Evolutionary conservation across 2,329 filamentous ascomycete species (phyloP).

Genomic region (Fusarium compactum): DNA sequence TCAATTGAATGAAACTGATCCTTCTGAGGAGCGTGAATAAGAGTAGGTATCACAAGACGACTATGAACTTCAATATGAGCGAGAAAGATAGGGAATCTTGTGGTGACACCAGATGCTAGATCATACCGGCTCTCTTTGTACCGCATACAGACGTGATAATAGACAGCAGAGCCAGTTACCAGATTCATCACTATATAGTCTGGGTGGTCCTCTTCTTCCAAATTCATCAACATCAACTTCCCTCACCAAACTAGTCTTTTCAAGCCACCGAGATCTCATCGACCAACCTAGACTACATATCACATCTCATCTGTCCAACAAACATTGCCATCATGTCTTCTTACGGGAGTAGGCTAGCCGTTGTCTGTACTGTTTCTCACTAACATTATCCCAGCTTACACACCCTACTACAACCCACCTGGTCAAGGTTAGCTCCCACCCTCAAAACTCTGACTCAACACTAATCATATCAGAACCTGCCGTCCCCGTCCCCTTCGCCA

Average conservation of each 20-base stretch:
- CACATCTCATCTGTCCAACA: not conserved
- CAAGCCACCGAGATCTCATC: too few species aligned
- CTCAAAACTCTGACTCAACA: rapidly evolving
- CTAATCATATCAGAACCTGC: not conserved
- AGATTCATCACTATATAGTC: not conserved
- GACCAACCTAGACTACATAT: not conserved
- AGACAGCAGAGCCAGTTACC: rapidly evolving
- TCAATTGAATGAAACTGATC: too few species aligned
- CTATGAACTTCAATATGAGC: too few species aligned
- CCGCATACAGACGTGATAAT: rapidly evolving
- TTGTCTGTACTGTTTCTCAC: not conserved
- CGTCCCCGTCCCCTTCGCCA: not conserved
- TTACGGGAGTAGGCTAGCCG: not conserved
- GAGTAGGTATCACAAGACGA: too few species aligned
- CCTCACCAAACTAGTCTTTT: rapidly evolving
- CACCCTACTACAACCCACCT: not conserved
- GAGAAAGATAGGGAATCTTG: too few species aligned
- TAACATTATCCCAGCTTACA: not conserved
- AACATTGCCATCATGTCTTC: not conserved
- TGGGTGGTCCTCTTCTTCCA: too few species aligned
- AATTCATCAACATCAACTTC: not conserved
- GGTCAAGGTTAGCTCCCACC: not conserved
- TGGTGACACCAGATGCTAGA: too few species aligned
- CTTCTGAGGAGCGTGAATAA: too few species aligned
- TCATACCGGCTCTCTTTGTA: not conserved